A percentile compares a stretch with the other conserved stretches of the same genome.
Conservation (phyloP, 2,329 filamentous ascomycete species). For the Sporothrix pallida region DNA sequence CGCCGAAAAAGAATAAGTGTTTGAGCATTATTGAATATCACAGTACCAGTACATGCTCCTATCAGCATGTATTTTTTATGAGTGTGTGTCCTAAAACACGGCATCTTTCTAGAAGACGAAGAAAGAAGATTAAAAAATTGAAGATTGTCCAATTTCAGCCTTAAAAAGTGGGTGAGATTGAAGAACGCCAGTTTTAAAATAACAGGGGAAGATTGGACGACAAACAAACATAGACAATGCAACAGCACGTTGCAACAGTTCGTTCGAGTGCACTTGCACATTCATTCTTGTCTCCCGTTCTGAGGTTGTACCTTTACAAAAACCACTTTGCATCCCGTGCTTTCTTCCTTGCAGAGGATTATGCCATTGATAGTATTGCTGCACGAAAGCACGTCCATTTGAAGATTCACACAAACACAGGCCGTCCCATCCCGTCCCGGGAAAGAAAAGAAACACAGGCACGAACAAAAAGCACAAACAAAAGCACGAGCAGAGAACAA, state of each 20-base stretch:
- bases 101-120: not conserved
- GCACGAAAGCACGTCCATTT: not conserved
- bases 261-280: not conserved
- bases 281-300: not conserved
- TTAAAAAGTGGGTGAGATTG: constrained; percentile 4
- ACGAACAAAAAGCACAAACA: not conserved
- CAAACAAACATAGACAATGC: not conserved
- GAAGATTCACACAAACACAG: not conserved
- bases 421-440: constrained; percentile 21
- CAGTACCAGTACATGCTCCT: not conserved
- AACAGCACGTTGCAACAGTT: constrained; percentile 21
- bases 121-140: no score
- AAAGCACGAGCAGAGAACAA: not conserved
- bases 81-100: not conserved
- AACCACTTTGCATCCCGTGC: constrained; percentile 12
- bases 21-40: not conserved
- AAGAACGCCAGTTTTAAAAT: not conserved
- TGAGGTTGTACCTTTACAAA: no score
- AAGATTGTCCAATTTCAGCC: constrained; percentile 25
- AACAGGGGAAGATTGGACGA: not conserved
- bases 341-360: not conserved
- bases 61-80: not conserved
- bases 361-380: not conserved
- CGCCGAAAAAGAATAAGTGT: not conserved
- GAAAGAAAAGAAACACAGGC: constrained; percentile 5